Percentiles rank a stretch among this genome's conserved stretches.
These are phyloP conservation scores for Flaveria floridana DNA, from an alignment of 140 eudicot genomes.

Conservation along the genomic window DNA sequence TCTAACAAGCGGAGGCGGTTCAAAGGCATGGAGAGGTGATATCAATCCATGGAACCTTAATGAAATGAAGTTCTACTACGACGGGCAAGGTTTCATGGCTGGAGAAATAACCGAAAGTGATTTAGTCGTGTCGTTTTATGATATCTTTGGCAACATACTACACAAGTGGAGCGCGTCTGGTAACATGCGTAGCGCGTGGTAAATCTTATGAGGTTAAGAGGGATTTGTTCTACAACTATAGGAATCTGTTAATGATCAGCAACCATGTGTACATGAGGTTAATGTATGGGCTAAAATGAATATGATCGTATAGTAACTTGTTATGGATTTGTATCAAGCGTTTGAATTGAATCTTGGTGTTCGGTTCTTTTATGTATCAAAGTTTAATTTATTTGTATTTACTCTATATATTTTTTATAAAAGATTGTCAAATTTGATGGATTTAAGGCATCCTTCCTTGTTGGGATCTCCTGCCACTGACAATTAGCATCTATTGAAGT, in stretches of 20 bases:
- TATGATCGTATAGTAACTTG: not conserved
- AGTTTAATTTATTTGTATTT: not conserved
- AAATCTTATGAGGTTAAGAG: not conserved
- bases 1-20: slow-evolving; percentile 77
- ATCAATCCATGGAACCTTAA: slow-evolving; percentile 33
- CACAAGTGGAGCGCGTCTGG: slow-evolving; percentile 57
- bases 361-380: not conserved
- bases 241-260: not conserved
- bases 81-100: slow-evolving; percentile 80
- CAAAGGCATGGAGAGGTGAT: slow-evolving; percentile 74
- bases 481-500: not conserved
- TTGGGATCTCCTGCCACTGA: not conserved
- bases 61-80: slow-evolving; percentile 59
- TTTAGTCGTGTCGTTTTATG: slow-evolving; percentile 40
- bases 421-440: not conserved
- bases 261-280: not conserved
- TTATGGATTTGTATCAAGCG: not conserved
- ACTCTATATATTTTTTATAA: not conserved
- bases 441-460: not conserved
- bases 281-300: not conserved
- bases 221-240: not conserved
- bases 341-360: not conserved
- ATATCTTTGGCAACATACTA: slow-evolving; percentile 47
- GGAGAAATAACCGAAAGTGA: slow-evolving; percentile 37
- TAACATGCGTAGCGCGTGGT: not conserved